Conservation (phyloP, 768 basidiomycete genomes). For the Hygrophorus pudorinus region DNA sequence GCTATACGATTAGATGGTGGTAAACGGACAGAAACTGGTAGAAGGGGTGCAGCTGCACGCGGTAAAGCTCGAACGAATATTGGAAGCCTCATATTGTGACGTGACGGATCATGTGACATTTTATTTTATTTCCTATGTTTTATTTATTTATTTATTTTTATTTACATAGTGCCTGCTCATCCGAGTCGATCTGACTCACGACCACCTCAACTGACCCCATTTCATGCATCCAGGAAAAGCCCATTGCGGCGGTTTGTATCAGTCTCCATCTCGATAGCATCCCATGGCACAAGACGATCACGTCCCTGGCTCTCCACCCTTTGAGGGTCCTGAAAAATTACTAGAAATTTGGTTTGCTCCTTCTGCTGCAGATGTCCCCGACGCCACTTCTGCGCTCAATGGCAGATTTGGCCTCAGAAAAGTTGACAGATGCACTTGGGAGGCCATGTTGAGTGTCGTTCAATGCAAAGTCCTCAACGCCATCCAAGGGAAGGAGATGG, state of each 20-base stretch:
- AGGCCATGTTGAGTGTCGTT: constrained; percentile 95
- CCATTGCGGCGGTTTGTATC: constrained; percentile 13
- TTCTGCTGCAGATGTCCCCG: constrained; percentile 49
- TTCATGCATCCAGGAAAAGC: constrained; percentile 34
- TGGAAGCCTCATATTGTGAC: constrained; percentile 32
- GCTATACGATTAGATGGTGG: constrained; percentile 18
- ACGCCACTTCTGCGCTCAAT: constrained; percentile 20
- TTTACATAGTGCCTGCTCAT: neutral
- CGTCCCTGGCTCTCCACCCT: constrained; percentile 41
- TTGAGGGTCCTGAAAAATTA: constrained; percentile 92
- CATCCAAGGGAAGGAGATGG: constrained; percentile 79
- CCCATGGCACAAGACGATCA: constrained; percentile 20
- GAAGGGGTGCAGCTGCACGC: constrained; percentile 36
- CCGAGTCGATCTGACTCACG: no score
- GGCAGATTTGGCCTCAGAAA: constrained; percentile 64
- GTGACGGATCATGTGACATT: constrained; percentile 24
- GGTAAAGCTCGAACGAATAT: constrained; percentile 36
- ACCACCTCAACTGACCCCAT: constrained; percentile 13
- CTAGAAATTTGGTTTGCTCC: constrained; percentile 97
- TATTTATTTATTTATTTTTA: constrained; percentile 4
- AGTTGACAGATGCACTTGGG: constrained; percentile 75
- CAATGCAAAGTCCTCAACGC: constrained; percentile 93
- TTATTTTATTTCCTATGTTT: constrained; percentile 5
- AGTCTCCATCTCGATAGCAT: constrained; percentile 39
- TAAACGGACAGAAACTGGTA: constrained; percentile 24